Base-by-base conservation (phyloP, 164 flowering plant genomes). In the Tetracentron sinense region DNA sequence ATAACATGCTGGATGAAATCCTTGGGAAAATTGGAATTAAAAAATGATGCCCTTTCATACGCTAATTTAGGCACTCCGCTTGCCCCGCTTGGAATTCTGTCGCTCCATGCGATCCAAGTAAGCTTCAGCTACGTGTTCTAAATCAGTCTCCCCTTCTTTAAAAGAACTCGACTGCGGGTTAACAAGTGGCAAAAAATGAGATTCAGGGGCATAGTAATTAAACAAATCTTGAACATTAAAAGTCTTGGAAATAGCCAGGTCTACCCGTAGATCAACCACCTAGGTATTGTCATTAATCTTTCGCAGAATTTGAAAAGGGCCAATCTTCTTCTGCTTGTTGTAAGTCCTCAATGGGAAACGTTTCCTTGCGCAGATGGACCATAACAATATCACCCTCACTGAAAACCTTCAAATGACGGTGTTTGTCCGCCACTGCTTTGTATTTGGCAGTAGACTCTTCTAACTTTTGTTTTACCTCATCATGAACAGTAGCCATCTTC, bases 341-440 rank as follows among this genome's bases (percentile, higher is more conserved):
- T 58, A 58, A 4, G 27, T 38, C 14, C 72, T 66, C 0, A 26
- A 47, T 6, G 60, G 68, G 52, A 58, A 53, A 3, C 68, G 29
- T n/a, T 16, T 54, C 65, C 17, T 63, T 67, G 14, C 72, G 21
- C 12, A 74, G 35, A 27, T 31, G 50, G 0, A 74, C 66, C 74
- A 74, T 66, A 1, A 71, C 72, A 16, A 7, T 1, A 42, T 69
- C 72, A 8, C 68, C 68, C 25, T 63, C 67, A 11, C n/a, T 35
- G 20, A 63, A 69, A 6, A 48, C 8, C 6, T 57, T 49, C 3
- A n/a, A 7, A 1, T 42, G 23, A 7, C 61, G 17, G 12, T 57
- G 65, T 48, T 57, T 58, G 46, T 70, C 64, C 2, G 51, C 65
- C 1, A 22, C 46, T 0, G 11, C 15, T 23, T 38, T 66, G 23